Percentiles rank a stretch among this genome's conserved stretches.
phyloP scores from a whole-genome alignment of 495 filamentous ascomycete genomes.

The Hypoxylon subgilvum region DNA sequence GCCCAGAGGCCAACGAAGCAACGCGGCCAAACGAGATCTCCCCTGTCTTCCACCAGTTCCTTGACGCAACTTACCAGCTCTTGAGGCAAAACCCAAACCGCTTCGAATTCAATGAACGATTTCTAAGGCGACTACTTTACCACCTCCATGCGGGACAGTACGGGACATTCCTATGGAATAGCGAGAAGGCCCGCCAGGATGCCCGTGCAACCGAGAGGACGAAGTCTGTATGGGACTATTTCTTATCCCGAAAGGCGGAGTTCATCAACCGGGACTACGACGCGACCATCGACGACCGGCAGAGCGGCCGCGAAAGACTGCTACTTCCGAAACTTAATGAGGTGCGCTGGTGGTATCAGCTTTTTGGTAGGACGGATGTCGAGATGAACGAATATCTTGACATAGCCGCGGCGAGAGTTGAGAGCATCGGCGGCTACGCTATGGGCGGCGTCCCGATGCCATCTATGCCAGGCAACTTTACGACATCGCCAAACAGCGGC shows the following conservation, averaged over 20 bases:
- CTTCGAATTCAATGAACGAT: slow-evolving; percentile 97
- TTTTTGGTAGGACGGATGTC: slow-evolving; percentile 80
- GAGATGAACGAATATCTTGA: slow-evolving; percentile 87
- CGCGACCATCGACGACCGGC: slow-evolving; percentile 72
- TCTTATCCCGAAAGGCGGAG: slow-evolving; percentile 75
- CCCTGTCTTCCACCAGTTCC: slow-evolving; percentile 98
- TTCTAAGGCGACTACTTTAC: slow-evolving; percentile 87
- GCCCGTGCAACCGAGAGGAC: slow-evolving; percentile 72
- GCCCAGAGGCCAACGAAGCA: slow-evolving; percentile 43
- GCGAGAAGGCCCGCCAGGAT: slow-evolving; percentile 87
- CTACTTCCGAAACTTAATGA: slow-evolving; percentile 73
- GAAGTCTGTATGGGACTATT: slow-evolving; percentile 95
- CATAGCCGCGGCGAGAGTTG: slow-evolving; percentile 42
- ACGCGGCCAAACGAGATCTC: slow-evolving; percentile 79
- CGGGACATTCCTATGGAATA: slow-evolving; percentile 95
- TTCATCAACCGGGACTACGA: slow-evolving; percentile 86
- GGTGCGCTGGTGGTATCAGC: slow-evolving; percentile 89
- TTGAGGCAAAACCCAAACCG: slow-evolving; percentile 84
- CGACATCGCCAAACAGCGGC: slow-evolving; percentile 20
- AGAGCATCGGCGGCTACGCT: slow-evolving; percentile 36
- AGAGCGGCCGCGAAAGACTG: slow-evolving; percentile 78
- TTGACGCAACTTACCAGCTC: slow-evolving; percentile 93
- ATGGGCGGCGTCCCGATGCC: slow-evolving; percentile 3
- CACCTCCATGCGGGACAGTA: slow-evolving; percentile 97
- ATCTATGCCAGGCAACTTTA: slow-evolving; percentile 17